Percentiles rank a stretch among this genome's conserved stretches.
phyloP scores from a whole-genome alignment of 1,284 basidiomycete species.

The Cutaneotrichosporon sp. region DNA sequence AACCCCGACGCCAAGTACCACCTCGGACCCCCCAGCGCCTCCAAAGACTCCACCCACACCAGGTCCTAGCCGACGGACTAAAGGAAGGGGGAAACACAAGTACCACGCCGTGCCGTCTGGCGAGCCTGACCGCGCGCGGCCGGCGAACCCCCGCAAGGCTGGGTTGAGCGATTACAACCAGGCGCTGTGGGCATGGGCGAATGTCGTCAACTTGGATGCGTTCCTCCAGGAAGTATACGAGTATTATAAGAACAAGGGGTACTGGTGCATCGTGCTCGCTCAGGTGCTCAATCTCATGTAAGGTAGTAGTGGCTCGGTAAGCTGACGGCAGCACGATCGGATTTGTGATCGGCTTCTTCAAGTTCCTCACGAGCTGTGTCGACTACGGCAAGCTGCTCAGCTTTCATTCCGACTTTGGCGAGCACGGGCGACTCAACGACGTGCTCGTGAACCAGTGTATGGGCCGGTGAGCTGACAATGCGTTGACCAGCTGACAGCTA shows the following conservation, averaged over 20 bases:
- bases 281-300: conserved; percentile 87
- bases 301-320: conserved; percentile 58
- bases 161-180: conserved; percentile 81
- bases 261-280: conserved; percentile 87
- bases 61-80: background rate
- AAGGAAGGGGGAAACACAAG: conserved; percentile 16
- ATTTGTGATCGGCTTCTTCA: conserved; percentile 95
- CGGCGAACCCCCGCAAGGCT: conserved; percentile 20
- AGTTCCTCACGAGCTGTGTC: conserved; percentile 90
- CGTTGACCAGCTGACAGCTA: conserved; percentile 8
- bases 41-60: conserved; percentile 6
- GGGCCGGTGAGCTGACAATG: conserved; percentile 62
- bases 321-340: conserved; percentile 73
- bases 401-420: conserved; percentile 35
- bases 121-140: background rate
- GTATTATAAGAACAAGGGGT: conserved; percentile 94
- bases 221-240: conserved; percentile 89
- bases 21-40: conserved; percentile 11
- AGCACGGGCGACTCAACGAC: conserved; percentile 62
- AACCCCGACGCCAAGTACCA: conserved; percentile 7
- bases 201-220: conserved; percentile 91
- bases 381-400: conserved; percentile 74
- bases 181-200: conserved; percentile 98
- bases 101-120: conserved; percentile 19
- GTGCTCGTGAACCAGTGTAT: conserved; percentile 78